phyloP scores from a whole-genome alignment of 192 early-diverging fungal species.

The Coemansia sp. region DNA sequence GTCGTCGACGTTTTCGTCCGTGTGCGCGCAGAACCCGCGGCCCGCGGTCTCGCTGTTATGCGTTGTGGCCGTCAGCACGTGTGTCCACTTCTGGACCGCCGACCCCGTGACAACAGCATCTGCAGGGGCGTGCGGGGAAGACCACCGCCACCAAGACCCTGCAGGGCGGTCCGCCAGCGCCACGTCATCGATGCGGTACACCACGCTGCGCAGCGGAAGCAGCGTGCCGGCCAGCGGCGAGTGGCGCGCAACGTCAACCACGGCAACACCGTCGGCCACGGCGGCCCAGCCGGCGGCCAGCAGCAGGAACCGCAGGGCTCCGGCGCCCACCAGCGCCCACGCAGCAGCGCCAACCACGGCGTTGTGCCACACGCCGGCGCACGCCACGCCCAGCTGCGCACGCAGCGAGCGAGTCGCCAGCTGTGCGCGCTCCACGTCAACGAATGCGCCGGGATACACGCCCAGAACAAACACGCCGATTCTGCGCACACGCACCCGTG shows the following conservation, averaged over 20 bases:
- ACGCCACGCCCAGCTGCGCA: constrained; percentile 32
- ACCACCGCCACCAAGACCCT: too few species aligned
- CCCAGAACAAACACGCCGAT: constrained; percentile 39
- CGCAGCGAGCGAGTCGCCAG: constrained; percentile 14
- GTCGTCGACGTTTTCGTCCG: constrained; percentile 31
- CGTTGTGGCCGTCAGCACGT: constrained; percentile 20
- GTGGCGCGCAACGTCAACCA: constrained; percentile 14
- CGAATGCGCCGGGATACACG: constrained; percentile 44
- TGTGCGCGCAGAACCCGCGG: constrained; percentile 24
- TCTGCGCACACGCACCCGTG: constrained; percentile 11
- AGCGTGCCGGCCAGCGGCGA: constrained; percentile 38
- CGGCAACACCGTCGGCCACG: constrained; percentile 22
- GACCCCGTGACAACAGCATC: constrained; percentile 2
- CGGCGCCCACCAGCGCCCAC: constrained; percentile 34
- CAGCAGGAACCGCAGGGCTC: constrained; percentile 17
- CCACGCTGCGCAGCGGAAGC: constrained; percentile 18
- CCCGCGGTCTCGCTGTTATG: constrained; percentile 18
- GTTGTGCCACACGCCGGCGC: constrained; percentile 53
- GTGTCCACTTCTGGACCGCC: constrained; percentile 35
- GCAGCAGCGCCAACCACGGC: constrained; percentile 17
- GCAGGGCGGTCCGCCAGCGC: background rate
- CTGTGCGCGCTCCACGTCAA: constrained; percentile 27
- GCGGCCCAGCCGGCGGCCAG: constrained; percentile 17
- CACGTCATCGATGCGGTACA: constrained; percentile 39
- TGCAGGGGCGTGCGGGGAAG: background rate